These are phyloP conservation scores for Lecanoromycetidae sp. DNA, from an alignment of 2,329 filamentous ascomycete species.

Conservation along the genomic window DNA sequence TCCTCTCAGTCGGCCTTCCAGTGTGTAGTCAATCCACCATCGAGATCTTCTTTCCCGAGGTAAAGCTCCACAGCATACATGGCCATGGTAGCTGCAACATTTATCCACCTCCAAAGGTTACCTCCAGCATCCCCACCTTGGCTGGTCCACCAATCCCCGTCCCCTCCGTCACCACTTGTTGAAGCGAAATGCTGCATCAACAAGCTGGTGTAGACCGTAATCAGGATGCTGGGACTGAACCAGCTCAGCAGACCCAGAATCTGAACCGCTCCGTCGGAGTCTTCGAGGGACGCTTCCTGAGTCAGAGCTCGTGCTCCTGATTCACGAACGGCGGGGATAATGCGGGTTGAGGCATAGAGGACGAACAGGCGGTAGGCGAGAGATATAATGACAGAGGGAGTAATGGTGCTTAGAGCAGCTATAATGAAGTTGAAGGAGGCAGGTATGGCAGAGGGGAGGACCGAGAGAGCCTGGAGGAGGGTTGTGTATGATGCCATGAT, in stretches of 20 bases:
- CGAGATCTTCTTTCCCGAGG: slow-evolving; percentile 69
- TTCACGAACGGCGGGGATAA: slow-evolving; percentile 86
- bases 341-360: slow-evolving; percentile 87
- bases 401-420: slow-evolving; percentile 89
- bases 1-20: slow-evolving; percentile 77
- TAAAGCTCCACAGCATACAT: slow-evolving; percentile 86
- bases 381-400: slow-evolving; percentile 89
- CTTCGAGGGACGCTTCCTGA: slow-evolving; percentile 74
- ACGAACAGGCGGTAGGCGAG: slow-evolving; percentile 88
- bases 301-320: slow-evolving; percentile 71
- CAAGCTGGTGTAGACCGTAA: slow-evolving; percentile 91
- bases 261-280: slow-evolving; percentile 68
- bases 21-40: slow-evolving; percentile 59
- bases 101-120: slow-evolving; percentile 88
- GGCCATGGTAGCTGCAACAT: slow-evolving; percentile 76
- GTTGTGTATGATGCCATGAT: slow-evolving; percentile 98
- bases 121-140: slow-evolving; percentile 72
- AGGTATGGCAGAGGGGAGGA: slow-evolving; percentile 70
- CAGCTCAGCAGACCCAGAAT: slow-evolving; percentile 76
- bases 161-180: slow-evolving; percentile 50
- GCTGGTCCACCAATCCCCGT: slow-evolving; percentile 59
- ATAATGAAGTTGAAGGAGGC: slow-evolving; percentile 77
- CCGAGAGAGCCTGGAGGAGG: slow-evolving; percentile 68
- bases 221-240: slow-evolving; percentile 88
- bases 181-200: slow-evolving; percentile 91